Evolutionary conservation across 2,329 filamentous ascomycete species (phyloP), one percentile per base, ranked within the genome.

Genomic region (Botrytis tulipae): DNA sequence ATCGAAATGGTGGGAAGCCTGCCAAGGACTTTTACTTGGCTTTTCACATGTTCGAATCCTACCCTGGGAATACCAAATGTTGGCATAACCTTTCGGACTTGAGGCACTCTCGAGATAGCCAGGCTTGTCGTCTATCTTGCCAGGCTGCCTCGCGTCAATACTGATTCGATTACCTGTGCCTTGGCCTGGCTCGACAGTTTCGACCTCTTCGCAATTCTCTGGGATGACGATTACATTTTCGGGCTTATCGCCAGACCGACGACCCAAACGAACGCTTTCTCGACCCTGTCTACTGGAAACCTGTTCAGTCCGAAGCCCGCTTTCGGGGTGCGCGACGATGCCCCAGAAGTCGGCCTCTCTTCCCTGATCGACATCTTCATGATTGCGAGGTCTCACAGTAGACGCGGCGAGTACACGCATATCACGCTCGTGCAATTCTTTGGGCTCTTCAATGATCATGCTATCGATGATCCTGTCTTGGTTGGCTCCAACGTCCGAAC

Each of bases 351-450:
- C 5, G 1, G 4, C 1, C 22, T 51, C 16, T 29, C 10, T 32
- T 65, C n/a, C 46, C 40, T 51, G 46, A 8, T 22, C 25, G 6
- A 9, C 3, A 29, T 0, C 14, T 3, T 32, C 18, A 22, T 32
- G 35, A 7, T 25, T 68, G 2, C 20, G 16, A 14, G 35, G 9
- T 9, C 20, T 16, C 4, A 14, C n/a, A 32, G 6, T 3, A 20
- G 20, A 8, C 0, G 16, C 9, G 3, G 18, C 5, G 20, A 3
- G 1, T 9, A 4, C 6, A 22, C 8, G 35, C n/a, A 40, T 12
- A n/a, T 3, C 46, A 42, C n/a, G 14, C 20, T 40, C 35, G 4
- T 29, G 8, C 18, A n/a, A 32, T 32, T 42, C 3, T 4, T 2
- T 14, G 10, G 7, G 6, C 16, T 67, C 14, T 40, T 29, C 25